Conservation (phyloP, 345 rosid genomes). For the Excoecaria agallocha region DNA sequence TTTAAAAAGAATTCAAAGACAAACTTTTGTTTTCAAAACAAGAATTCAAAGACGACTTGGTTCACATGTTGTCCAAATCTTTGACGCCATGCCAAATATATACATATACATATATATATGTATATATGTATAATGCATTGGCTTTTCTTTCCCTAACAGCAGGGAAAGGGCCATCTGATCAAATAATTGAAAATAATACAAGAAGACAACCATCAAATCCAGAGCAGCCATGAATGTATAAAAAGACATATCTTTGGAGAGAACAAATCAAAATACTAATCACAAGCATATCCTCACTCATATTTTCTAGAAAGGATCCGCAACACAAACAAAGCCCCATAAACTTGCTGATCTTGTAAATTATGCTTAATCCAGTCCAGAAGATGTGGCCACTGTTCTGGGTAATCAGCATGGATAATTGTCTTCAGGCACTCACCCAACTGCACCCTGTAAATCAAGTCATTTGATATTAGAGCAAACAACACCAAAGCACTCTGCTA, state of each 20-base stretch:
- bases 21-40: no score
- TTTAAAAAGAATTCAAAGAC: no score
- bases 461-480: conserved; percentile 1
- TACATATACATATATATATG: no score
- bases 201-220: background rate
- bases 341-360: conserved; percentile 86
- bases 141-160: background rate
- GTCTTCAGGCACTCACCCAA: conserved; percentile 98
- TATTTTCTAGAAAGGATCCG: conserved; percentile 96
- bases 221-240: background rate
- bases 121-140: background rate
- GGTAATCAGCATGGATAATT: conserved; percentile 89
- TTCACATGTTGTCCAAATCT: no score
- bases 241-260: background rate
- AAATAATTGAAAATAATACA: background rate
- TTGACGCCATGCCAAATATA: background rate
- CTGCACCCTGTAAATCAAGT: conserved; percentile 61
- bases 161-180: background rate
- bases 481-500: background rate
- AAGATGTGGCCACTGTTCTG: conserved; percentile 97
- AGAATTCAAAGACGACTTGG: background rate
- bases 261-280: conserved; percentile 3
- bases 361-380: conserved; percentile 93
- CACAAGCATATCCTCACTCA: conserved; percentile 55
- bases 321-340: conserved; percentile 84